Conservation (phyloP, 2,329 filamentous ascomycete genomes). For the Chrysoporthe austroafricana region DNA sequence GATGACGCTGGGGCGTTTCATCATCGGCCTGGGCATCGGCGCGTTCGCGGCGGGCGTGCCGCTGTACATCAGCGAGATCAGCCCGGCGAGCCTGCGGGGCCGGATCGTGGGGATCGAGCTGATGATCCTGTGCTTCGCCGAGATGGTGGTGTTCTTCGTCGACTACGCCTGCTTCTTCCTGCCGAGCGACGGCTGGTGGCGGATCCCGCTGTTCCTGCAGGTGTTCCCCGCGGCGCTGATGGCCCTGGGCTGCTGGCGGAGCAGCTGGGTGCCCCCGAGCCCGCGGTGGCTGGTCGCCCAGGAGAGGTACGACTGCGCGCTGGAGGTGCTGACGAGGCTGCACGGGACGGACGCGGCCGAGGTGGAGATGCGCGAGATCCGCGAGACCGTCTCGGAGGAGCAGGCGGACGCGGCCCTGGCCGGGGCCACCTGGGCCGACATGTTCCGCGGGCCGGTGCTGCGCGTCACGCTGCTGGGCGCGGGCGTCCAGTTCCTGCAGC, state of each 20-base stretch:
- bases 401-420: not conserved
- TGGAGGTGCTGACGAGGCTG: constrained; percentile 30
- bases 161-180: constrained; percentile 36
- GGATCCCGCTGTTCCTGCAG: constrained; percentile 34
- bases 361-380: constrained; percentile 50
- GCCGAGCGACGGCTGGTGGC: constrained; percentile 39
- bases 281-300: constrained; percentile 31
- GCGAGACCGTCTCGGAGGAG: constrained; percentile 1
- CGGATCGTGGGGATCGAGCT: constrained; percentile 37
- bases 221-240: constrained; percentile 36
- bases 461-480: constrained; percentile 37
- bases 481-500: constrained; percentile 37
- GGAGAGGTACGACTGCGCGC: constrained; percentile 31
- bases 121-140: constrained; percentile 39
- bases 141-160: constrained; percentile 39
- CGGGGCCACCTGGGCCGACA: constrained; percentile 32
- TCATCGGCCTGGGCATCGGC: constrained; percentile 37
- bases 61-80: constrained; percentile 39
- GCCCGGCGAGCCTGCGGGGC: constrained; percentile 35
- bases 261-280: constrained; percentile 29
- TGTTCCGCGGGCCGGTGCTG: constrained; percentile 36
- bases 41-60: constrained; percentile 39
- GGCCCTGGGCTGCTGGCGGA: constrained; percentile 29
- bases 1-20: constrained; percentile 35
- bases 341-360: constrained; percentile 29